Base-by-base conservation (phyloP, 768 basidiomycete species). In the Jaapia argillacea region DNA sequence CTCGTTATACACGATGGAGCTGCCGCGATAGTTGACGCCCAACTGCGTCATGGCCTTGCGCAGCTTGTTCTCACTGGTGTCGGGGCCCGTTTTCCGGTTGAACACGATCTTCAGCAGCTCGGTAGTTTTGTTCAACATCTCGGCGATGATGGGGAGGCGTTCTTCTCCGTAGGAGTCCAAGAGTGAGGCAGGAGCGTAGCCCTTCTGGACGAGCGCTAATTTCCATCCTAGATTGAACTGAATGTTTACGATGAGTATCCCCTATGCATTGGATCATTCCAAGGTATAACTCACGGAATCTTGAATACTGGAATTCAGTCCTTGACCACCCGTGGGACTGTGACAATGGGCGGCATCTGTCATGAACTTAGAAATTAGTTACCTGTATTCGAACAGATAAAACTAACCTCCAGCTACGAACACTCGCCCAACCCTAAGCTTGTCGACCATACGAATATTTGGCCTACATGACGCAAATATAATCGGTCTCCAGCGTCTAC, bases 161-260 rank as follows among this genome's bases (percentile, higher is more conserved):
- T 54, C 53, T 10, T 24, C 24, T 14, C 24, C 40, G 44, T 52
- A 54, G 1, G 48, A 41, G 4, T 43, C 33, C 14, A 54, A 47
- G 12, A 54, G 46, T 7, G 37, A 16, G 5, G 46, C 38, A 10
- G 41, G 24, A 3, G 46, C 48, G 18, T 33, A 36, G 12, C 37
- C 38, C 31, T 49, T 53, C 23, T 38, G 38, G 3, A 43, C 46
- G 35, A 54, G 44, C 22, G 51, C 36, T 6, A 52, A 37, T 41
- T 50, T 50, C 53, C 46, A 47, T 3, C 45, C 42, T 10, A 54
- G 40, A 27, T 54, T 54, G 16, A 44, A 22, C 49, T 51, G 38
- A 2, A 2, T 33, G 0, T 14, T 14, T 12, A 45, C 12, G 6
- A 16, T 10, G 28, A 33, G 28, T 10, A 33, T 10, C 16, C 16